phyloP scores from a whole-genome alignment of 352 stramenopile genomes.

The Halophytophthora batemanensis region DNA sequence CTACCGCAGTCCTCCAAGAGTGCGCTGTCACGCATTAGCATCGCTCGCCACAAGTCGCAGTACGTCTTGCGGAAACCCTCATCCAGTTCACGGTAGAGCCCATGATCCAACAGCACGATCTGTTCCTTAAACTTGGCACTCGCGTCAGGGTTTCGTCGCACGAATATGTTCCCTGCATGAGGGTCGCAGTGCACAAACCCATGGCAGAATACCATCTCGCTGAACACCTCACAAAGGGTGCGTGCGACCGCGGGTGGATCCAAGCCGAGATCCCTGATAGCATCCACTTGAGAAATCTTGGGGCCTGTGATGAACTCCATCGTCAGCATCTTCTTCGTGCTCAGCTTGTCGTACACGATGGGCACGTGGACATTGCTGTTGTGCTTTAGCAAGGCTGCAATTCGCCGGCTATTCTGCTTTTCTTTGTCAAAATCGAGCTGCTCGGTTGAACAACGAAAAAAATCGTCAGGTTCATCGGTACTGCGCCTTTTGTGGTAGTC shows the following conservation, averaged over 20 bases:
- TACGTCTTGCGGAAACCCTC: conserved; percentile 93
- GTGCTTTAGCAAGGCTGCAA: conserved; percentile 52
- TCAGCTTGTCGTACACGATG: conserved; percentile 81
- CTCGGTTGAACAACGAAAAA: conserved; percentile 1
- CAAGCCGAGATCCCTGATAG: conserved; percentile 80
- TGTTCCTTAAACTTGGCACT: conserved; percentile 61
- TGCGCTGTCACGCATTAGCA: conserved; percentile 89
- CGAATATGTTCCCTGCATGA: conserved; percentile 94
- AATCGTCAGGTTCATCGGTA: neutral
- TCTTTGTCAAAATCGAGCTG: conserved; percentile 87
- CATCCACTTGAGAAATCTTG: conserved; percentile 89
- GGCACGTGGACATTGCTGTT: conserved; percentile 78
- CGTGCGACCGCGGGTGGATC: conserved; percentile 78
- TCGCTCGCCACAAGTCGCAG: conserved; percentile 93
- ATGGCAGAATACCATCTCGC: conserved; percentile 93
- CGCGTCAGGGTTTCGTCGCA: conserved; percentile 57
- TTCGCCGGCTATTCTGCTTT: conserved; percentile 74
- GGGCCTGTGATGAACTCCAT: conserved; percentile 98
- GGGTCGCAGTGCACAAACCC: conserved; percentile 97
- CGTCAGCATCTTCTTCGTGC: conserved; percentile 89
- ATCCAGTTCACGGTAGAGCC: conserved; percentile 94
- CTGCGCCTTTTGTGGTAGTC: too few species aligned
- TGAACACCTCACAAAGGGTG: conserved; percentile 91
- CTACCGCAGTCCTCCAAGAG: conserved; percentile 63
- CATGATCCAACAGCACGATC: conserved; percentile 97